Base-by-base conservation (phyloP, 495 filamentous ascomycete species). In the Trichocladium uniseriatum region DNA sequence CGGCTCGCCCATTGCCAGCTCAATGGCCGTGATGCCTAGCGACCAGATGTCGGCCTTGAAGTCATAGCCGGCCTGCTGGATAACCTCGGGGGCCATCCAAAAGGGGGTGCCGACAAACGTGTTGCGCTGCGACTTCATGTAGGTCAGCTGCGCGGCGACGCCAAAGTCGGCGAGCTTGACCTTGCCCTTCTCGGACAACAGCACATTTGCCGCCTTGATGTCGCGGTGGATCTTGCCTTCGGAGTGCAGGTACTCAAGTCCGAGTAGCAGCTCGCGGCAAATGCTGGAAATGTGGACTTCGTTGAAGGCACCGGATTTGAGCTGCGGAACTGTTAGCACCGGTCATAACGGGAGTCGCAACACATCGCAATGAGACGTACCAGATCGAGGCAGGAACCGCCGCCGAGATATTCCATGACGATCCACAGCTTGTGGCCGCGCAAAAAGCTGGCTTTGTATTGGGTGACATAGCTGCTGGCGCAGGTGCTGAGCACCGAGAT, bases 81-180 rank as follows among this genome's bases (percentile, higher is more conserved):
- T 98, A 15, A 98, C 92, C 63, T 98, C 92, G 7, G 92, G 92
- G 5, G 92, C 92, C 92, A 98, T 98, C 92, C 92, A 98, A 70
- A 94, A 98, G 0, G 92, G 92, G 4, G 92, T 98, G 7, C 92
- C 92, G n/a, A 98, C 92, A 59, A 98, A 97, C 0, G 92, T 98
- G 58, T 95, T 94, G 20, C 92, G 84, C 70, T 95, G 89, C 7
- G 92, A 95, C 69, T 96, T 97, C 64, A 95, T 95, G 66, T 95
- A 94, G 50, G 88, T 90, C 48, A 99, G 76, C 62, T 99, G 92
- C 13, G 91, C 92, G 8, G 92, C 92, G 27, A 99, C 92, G 39
- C 92, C 92, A 61, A 99, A 99, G 69, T 99, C 92, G 16, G 94
- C 92, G 49, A 99, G 72, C 74, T 97, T 97, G 52, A 97, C 91